Percentiles rank a stretch among this genome's conserved stretches.
Conservation (phyloP, 306 rosid species). For the Luffa acutangula region DNA sequence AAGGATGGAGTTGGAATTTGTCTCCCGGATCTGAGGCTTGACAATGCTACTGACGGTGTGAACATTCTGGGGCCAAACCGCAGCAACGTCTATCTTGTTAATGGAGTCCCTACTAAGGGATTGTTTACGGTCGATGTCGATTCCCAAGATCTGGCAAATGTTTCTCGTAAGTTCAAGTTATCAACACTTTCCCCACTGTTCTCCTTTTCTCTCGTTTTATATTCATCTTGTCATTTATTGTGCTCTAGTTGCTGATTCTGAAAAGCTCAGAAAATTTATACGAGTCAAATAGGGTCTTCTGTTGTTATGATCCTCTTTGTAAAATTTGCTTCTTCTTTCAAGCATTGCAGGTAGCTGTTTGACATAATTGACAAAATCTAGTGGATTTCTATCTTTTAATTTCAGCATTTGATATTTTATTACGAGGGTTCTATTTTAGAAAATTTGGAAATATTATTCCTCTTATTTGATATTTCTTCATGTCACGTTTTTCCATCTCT, state of each 20-base stretch:
- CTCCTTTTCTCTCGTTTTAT: background rate
- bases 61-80: background rate
- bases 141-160: constrained; percentile 24
- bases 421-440: background rate
- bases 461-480: background rate
- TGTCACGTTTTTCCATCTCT: background rate
- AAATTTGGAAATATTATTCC: background rate
- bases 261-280: background rate
- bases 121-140: constrained; percentile 52
- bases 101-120: constrained; percentile 37
- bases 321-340: background rate
- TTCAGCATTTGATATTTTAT: background rate
- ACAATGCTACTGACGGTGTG: constrained; percentile 30
- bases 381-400: background rate
- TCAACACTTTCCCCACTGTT: background rate
- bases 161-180: constrained; percentile 33
- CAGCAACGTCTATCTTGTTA: constrained; percentile 20
- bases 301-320: background rate
- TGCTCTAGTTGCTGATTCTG: background rate
- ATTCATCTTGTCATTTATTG: background rate
- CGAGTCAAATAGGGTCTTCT: background rate
- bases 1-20: constrained; percentile 69
- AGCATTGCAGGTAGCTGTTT: background rate
- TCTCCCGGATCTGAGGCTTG: constrained; percentile 37
- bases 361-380: background rate